Conservation (phyloP, 306 rosid genomes). For the Vigna unguiculata region DNA sequence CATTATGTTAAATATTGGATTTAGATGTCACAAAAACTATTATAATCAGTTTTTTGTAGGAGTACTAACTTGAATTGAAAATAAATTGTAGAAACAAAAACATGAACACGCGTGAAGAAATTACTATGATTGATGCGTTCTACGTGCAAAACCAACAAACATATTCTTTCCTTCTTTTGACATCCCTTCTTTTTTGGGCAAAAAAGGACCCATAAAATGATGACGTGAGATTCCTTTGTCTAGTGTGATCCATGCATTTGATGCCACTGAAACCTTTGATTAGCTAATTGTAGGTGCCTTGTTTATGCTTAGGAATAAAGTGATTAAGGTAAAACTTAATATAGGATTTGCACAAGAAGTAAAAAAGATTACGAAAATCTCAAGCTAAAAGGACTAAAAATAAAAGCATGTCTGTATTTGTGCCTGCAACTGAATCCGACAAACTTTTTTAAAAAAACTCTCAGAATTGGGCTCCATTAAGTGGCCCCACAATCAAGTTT, state of each 20-base stretch:
- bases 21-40: too few relatives aligned
- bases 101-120: not conserved
- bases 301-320: conserved; percentile 38
- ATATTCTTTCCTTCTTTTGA: conserved; percentile 39
- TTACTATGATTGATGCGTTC: conserved; percentile 6
- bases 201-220: conserved; percentile 29
- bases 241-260: not conserved
- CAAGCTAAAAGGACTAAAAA: conserved; percentile 20
- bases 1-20: too few relatives aligned
- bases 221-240: conserved; percentile 36
- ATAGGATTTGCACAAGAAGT: conserved; percentile 2
- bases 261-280: conserved; percentile 4
- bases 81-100: too few relatives aligned
- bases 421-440: conserved; percentile 34
- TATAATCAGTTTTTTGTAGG: too few relatives aligned
- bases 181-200: not conserved
- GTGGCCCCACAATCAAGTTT: conserved; percentile 52
- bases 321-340: conserved; percentile 25
- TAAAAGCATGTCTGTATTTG: conserved; percentile 1
- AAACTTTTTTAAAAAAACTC: not conserved
- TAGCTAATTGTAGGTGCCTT: not conserved
- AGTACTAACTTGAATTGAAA: too few relatives aligned
- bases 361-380: conserved; percentile 26
- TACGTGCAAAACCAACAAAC: conserved; percentile 1
- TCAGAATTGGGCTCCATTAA: not conserved